Conservation (phyloP, 495 filamentous ascomycete genomes). For the Bacidia rubella region DNA sequence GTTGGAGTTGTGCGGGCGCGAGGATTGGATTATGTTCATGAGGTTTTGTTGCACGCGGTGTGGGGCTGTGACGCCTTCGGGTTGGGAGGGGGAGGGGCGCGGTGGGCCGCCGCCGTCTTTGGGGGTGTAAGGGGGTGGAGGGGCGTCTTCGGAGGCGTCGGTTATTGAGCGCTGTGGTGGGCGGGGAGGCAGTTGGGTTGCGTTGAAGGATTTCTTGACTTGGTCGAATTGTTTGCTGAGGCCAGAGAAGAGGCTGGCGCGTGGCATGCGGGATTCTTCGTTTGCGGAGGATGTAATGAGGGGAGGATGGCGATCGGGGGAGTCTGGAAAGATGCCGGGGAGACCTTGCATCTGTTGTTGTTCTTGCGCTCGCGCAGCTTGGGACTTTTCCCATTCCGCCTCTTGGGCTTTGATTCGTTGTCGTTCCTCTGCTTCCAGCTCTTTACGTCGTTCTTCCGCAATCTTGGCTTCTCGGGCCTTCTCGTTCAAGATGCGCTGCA, state of each 20-base stretch:
- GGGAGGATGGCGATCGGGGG: slow-evolving; percentile 29
- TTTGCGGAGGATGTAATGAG: slow-evolving; percentile 18
- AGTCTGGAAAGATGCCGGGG: slow-evolving; percentile 56
- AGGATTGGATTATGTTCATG: slow-evolving; percentile 66
- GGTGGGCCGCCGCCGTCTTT: slow-evolving; percentile 27
- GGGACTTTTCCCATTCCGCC: slow-evolving; percentile 34
- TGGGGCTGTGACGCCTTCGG: slow-evolving; percentile 31
- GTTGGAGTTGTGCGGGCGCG: slow-evolving; percentile 63
- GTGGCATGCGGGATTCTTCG: slow-evolving; percentile 23
- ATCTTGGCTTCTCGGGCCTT: slow-evolving; percentile 75
- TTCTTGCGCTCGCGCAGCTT: slow-evolving; percentile 21
- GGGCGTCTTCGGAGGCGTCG: slow-evolving; percentile 16
- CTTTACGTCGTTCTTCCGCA: slow-evolving; percentile 66
- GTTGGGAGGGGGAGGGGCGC: slow-evolving; percentile 13
- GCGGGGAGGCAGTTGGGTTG: slow-evolving; percentile 25
- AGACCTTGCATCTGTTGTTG: slow-evolving; percentile 30
- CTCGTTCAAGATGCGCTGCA: slow-evolving; percentile 74
- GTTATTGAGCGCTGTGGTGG: neutral
- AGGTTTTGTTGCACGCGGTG: slow-evolving; percentile 45
- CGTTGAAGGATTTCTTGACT: slow-evolving; percentile 38
- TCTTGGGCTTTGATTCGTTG: slow-evolving; percentile 49
- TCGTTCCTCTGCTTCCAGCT: slow-evolving; percentile 62
- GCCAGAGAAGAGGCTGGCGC: slow-evolving; percentile 48
- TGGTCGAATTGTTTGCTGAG: slow-evolving; percentile 47
- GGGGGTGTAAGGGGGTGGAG: slow-evolving; percentile 35